Percentiles rank a stretch among this genome's conserved stretches.
phyloP scores from a whole-genome alignment of 495 filamentous ascomycete genomes.

The Penicillium argentinense region DNA sequence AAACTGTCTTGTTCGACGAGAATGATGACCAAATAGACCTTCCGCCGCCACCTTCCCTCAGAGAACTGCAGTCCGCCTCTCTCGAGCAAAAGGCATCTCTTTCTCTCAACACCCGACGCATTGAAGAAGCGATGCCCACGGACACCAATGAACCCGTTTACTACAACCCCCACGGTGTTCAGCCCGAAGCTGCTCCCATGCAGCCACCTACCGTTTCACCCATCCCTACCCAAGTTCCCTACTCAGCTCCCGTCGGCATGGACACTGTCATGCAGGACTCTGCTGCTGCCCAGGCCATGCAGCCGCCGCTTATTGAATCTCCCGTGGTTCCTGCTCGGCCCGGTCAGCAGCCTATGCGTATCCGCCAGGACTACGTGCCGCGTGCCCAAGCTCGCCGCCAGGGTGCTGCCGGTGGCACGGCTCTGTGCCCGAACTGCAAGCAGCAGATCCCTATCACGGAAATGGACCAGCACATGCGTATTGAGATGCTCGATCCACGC shows the following conservation, averaged over 20 bases:
- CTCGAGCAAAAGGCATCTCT: conserved; percentile 91
- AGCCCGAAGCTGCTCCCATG: conserved; percentile 26
- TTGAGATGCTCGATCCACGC: conserved; percentile 89
- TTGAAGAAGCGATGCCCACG: conserved; percentile 93
- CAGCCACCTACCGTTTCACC: conserved; percentile 30
- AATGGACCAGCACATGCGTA: conserved; percentile 91
- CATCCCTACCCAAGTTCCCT: conserved; percentile 37
- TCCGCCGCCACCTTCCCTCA: conserved; percentile 83
- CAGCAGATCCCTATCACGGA: conserved; percentile 84
- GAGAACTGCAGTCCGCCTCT: conserved; percentile 88
- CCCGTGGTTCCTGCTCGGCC: conserved; percentile 68
- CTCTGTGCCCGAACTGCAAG: conserved; percentile 90
- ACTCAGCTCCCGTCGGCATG: conserved; percentile 38
- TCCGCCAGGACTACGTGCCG: conserved; percentile 88
- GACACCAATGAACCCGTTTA: conserved; percentile 63
- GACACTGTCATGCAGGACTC: conserved; percentile 35
- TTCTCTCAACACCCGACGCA: conserved; percentile 78
- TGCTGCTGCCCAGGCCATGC: neutral
- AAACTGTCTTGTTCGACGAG: conserved; percentile 93
- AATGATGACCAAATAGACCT: conserved; percentile 82
- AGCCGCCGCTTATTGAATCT: conserved; percentile 49
- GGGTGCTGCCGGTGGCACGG: conserved; percentile 63
- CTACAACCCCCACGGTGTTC: conserved; percentile 50
- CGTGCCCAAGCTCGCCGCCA: conserved; percentile 69
- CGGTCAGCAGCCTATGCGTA: conserved; percentile 75